Evolutionary conservation across 164 flowering plant species (phyloP), one percentile per base, ranked within the genome.

Genomic region (Chloranthus sessilifolius): DNA sequence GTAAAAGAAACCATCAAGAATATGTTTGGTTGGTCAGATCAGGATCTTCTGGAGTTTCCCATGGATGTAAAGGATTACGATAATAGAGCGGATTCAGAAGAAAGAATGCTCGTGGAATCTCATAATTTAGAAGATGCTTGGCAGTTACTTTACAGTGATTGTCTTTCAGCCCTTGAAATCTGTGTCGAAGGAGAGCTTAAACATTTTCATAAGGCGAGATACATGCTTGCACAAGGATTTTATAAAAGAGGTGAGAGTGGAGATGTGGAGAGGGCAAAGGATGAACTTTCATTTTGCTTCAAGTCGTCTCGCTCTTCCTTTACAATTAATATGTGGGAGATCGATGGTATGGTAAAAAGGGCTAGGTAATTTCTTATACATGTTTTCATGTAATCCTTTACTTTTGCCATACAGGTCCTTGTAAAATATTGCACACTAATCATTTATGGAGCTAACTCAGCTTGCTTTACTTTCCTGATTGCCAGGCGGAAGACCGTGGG

Each of bases 321-420:
- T 64, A 92, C 99, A 19, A 78, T 88, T 68, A 82, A 88, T 61
- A 92, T 92, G 99, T 92, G 99, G 99, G 99, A 92, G 76, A 92
- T 92, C 59, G 99, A 92, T 74, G 77, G 97, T 55, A 76, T 61
- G 76, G 95, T 79, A n/a, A 86, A 83, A 65, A 88, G 81, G 65
- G 99, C 89, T 77, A 92, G 95, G 99, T 92, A 79, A n/a, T n/a
- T n/a, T n/a, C n/a, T n/a, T n/a, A n/a, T n/a, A n/a, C 9, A n/a
- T 34, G 1, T 10, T 34, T 34, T 34, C 14, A n/a, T n/a, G n/a
- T n/a, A n/a, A n/a, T n/a, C n/a, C n/a, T n/a, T n/a, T n/a, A n/a
- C n/a, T n/a, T n/a, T n/a, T n/a, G n/a, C n/a, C n/a, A n/a, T n/a
- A n/a, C n/a, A n/a, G n/a, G n/a, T n/a, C n/a, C n/a, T n/a, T n/a